Evolutionary conservation across 2,329 filamentous ascomycete species (phyloP).

Genomic region (Aspergillus puulaauensis): DNA sequence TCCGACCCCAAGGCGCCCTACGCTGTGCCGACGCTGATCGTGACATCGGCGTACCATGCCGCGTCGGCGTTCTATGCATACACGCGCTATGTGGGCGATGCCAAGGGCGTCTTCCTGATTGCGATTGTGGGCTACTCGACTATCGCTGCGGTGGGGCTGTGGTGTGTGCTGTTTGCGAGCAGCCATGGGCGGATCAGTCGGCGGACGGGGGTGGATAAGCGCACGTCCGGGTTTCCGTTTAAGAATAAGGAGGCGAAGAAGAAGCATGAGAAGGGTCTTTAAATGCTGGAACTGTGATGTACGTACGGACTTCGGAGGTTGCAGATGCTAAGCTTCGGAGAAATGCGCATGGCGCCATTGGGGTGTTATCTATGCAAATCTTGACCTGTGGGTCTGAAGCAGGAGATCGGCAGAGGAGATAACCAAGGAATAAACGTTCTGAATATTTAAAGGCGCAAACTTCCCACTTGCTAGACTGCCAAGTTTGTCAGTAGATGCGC

Average conservation of each 20-base stretch:
- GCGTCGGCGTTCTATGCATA: slow-evolving; percentile 67
- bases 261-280: slow-evolving; percentile 40
- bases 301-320: neutral
- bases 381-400: neutral
- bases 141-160: slow-evolving; percentile 63
- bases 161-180: slow-evolving; percentile 62
- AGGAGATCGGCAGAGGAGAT: neutral
- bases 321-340: neutral
- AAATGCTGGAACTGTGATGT: neutral
- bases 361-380: neutral
- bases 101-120: slow-evolving; percentile 59
- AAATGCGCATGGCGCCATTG: neutral
- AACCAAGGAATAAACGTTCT: neutral
- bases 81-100: slow-evolving; percentile 59
- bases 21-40: slow-evolving; percentile 63
- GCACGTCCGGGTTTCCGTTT: slow-evolving; percentile 66
- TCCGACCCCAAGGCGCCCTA: slow-evolving; percentile 57
- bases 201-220: slow-evolving; percentile 66
- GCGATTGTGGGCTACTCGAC: slow-evolving; percentile 58
- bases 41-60: slow-evolving; percentile 68
- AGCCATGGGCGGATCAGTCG: slow-evolving; percentile 58
- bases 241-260: slow-evolving; percentile 58
- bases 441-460: neutral
- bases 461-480: neutral
- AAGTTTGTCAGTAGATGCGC: neutral